phyloP scores from a whole-genome alignment of 441 rosid genomes.

The Mallotus repandus region DNA sequence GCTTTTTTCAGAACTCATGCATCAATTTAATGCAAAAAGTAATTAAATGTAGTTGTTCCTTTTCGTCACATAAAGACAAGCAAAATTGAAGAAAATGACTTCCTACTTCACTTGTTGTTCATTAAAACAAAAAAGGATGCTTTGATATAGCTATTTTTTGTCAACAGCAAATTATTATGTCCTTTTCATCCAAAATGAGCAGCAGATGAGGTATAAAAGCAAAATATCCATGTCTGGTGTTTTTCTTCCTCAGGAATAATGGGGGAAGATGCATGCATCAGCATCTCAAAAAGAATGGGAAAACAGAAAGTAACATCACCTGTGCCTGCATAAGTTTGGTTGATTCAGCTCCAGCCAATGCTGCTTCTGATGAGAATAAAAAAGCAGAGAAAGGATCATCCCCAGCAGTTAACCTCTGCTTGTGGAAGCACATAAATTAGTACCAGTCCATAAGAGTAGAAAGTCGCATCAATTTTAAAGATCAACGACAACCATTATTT shows the following conservation, averaged over 20 bases:
- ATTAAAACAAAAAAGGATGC: not conserved
- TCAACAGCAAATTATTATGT: not conserved
- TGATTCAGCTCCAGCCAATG: conserved; percentile 86
- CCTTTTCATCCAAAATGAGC: not conserved
- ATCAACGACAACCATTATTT: not conserved
- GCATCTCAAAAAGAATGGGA: conserved; percentile 5
- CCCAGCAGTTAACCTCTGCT: conserved; percentile 74
- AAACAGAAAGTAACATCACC: conserved; percentile 37
- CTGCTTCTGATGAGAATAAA: conserved; percentile 77
- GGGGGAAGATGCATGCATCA: not conserved
- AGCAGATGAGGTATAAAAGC: not conserved
- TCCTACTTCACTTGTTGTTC: not conserved
- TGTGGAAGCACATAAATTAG: conserved; percentile 19
- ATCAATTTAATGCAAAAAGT: too few relatives aligned
- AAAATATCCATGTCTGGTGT: not conserved
- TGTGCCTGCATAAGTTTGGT: conserved; percentile 88
- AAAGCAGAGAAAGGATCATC: conserved; percentile 71
- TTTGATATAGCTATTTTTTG: not conserved
- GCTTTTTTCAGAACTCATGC: too few relatives aligned
- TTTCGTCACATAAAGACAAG: too few relatives aligned
- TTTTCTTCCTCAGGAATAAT: not conserved
- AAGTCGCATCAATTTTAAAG: conserved; percentile 5
- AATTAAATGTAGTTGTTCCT: too few relatives aligned
- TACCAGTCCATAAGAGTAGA: conserved; percentile 7
- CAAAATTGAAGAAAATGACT: too few relatives aligned